Evolutionary conservation across 1,284 basidiomycete genomes (phyloP).

Genomic region (Cerioporus squamosus): DNA sequence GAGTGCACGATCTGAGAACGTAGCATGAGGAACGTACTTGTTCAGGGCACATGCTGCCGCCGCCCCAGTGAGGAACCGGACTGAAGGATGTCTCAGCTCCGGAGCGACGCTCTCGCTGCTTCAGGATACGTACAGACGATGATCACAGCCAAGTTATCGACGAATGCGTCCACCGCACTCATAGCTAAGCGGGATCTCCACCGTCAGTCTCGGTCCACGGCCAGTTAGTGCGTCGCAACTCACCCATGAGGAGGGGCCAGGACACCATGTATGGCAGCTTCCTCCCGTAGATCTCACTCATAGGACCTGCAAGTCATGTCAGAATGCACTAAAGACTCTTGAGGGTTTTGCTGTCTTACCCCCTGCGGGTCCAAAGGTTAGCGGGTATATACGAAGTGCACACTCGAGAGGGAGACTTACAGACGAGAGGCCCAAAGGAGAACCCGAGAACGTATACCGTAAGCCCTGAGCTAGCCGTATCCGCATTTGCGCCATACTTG

Average conservation of each 20-base stretch:
- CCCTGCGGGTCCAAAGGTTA: conserved; percentile 22
- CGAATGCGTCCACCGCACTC: conserved; percentile 9
- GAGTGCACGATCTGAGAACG: neutral
- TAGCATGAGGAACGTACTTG: neutral
- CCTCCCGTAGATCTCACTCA: conserved; percentile 32
- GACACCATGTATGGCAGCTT: conserved; percentile 26
- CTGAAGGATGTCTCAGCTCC: neutral
- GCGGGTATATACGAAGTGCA: neutral
- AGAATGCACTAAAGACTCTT: too few species aligned
- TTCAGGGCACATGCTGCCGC: conserved; percentile 16
- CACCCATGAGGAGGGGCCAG: conserved; percentile 32
- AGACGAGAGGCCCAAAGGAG: conserved; percentile 30
- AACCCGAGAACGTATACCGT: conserved; percentile 35
- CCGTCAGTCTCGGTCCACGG: neutral
- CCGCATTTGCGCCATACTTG: conserved; percentile 24
- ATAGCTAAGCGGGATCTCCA: neutral
- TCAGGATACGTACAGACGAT: conserved; percentile 7
- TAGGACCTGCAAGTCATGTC: conserved; percentile 19
- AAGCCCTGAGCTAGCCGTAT: conserved; percentile 28
- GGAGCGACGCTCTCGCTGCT: neutral
- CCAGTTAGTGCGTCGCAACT: neutral
- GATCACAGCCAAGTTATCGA: conserved; percentile 13
- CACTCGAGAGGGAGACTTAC: conserved; percentile 14
- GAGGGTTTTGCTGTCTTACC: too few species aligned
- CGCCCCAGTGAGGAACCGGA: conserved; percentile 18